A percentile compares a stretch with the other conserved stretches of the same genome.
Conservation (phyloP, 208 protist genomes). For the Leishmania amazonensis region DNA sequence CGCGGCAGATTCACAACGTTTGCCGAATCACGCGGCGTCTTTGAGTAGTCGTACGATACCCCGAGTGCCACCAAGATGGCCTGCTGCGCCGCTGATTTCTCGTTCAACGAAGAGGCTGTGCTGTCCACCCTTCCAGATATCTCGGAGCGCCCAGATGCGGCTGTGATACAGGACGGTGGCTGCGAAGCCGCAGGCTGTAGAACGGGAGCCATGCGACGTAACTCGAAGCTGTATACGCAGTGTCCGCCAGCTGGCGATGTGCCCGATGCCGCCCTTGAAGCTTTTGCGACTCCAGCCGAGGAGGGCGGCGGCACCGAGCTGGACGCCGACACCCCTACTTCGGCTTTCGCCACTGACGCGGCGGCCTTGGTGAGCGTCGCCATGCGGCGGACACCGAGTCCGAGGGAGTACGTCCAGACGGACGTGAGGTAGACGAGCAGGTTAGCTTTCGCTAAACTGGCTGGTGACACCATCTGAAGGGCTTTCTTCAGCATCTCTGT, state of each 20-base stretch:
- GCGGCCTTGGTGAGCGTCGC: slow-evolving; percentile 16
- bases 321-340: slow-evolving; percentile 11
- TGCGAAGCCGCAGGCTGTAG: slow-evolving; percentile 2
- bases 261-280: not conserved
- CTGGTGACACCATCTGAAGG: slow-evolving; percentile 15
- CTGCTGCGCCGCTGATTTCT: slow-evolving; percentile 11
- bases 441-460: slow-evolving; percentile 19
- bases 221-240: slow-evolving; percentile 86
- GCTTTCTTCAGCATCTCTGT: slow-evolving; percentile 27
- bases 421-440: slow-evolving; percentile 18
- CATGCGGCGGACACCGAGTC: slow-evolving; percentile 25
- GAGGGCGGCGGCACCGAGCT: slow-evolving; percentile 1
- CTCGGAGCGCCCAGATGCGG: not conserved
- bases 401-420: slow-evolving; percentile 28
- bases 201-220: slow-evolving; percentile 87
- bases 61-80: slow-evolving; percentile 46
- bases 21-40: slow-evolving; percentile 11
- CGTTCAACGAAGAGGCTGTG: not conserved
- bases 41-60: slow-evolving; percentile 57
- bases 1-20: slow-evolving; percentile 27
- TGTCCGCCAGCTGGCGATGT: not conserved
- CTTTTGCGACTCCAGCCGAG: not conserved
- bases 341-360: slow-evolving; percentile 5
- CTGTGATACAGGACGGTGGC: not conserved
- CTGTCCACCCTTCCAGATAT: not conserved